Percentiles rank a stretch among this genome's conserved stretches.
These are phyloP conservation scores for Aspergillus japonicus DNA, from an alignment of 2,329 filamentous ascomycete genomes.

Conservation along the genomic window DNA sequence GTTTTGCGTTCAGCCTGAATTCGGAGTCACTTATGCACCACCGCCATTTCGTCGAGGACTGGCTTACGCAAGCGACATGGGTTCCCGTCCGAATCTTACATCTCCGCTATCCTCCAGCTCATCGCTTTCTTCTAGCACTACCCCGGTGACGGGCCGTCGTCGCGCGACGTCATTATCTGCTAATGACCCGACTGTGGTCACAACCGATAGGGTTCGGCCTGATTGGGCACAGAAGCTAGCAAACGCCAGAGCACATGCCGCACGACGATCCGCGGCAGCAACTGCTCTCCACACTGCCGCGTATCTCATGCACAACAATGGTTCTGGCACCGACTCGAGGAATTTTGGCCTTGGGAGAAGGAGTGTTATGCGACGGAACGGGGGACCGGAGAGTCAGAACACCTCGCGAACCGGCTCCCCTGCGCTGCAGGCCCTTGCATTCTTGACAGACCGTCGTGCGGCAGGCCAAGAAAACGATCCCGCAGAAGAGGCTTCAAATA, in stretches of 20 bases:
- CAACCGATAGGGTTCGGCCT: slow-evolving; percentile 86
- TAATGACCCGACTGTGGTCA: slow-evolving; percentile 80
- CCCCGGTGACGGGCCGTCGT: slow-evolving; percentile 47
- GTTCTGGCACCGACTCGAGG: slow-evolving; percentile 44
- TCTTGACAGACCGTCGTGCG: slow-evolving; percentile 46
- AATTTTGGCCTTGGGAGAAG: slow-evolving; percentile 59
- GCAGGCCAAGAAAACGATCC: slow-evolving; percentile 37
- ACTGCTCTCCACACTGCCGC: slow-evolving; percentile 93
- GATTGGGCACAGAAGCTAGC: slow-evolving; percentile 92
- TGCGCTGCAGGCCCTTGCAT: slow-evolving; percentile 47
- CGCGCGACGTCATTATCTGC: slow-evolving; percentile 73
- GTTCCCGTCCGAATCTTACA: slow-evolving; percentile 51
- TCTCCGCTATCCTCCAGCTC: slow-evolving; percentile 85
- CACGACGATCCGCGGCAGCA: slow-evolving; percentile 83
- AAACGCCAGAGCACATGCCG: slow-evolving; percentile 78
- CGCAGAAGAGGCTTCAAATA: slow-evolving; percentile 34
- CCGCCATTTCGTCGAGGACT: slow-evolving; percentile 86
- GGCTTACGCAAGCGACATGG: slow-evolving; percentile 60
- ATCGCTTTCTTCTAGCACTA: slow-evolving; percentile 64
- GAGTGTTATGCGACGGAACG: slow-evolving; percentile 45
- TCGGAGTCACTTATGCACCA: slow-evolving; percentile 90
- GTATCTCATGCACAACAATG: slow-evolving; percentile 72
- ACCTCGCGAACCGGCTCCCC: slow-evolving; percentile 38
- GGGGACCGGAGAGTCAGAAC: slow-evolving; percentile 34
- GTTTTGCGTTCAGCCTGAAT: slow-evolving; percentile 92